phyloP scores from a whole-genome alignment of 1,139 yeast genomes.

The Sugiyamaella novakii region DNA sequence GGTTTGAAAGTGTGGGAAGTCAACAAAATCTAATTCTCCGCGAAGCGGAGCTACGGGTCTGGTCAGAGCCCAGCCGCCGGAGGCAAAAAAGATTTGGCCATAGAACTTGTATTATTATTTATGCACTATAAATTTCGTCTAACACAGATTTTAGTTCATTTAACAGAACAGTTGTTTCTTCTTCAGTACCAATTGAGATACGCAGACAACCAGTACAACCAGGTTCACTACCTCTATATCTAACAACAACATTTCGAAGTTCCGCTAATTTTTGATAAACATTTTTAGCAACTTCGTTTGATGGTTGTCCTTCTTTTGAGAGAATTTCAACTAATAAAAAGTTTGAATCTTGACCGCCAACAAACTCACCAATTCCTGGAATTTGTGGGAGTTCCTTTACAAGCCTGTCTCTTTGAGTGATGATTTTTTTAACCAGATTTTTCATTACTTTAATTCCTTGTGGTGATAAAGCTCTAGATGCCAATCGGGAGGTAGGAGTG shows the following conservation, averaged over 20 bases:
- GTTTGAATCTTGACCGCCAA: slow-evolving; percentile 90
- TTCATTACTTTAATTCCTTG: slow-evolving; percentile 65
- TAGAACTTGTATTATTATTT: not conserved
- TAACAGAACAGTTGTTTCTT: slow-evolving; percentile 66
- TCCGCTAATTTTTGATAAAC: slow-evolving; percentile 73
- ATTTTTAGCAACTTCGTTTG: slow-evolving; percentile 65
- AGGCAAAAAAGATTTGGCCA: not conserved
- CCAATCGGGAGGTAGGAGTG: slow-evolving; percentile 74
- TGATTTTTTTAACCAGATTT: slow-evolving; percentile 52
- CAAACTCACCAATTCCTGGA: slow-evolving; percentile 65
- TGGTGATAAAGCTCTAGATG: slow-evolving; percentile 66
- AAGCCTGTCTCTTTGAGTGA: slow-evolving; percentile 57
- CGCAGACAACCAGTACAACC: slow-evolving; percentile 88
- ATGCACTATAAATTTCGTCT: slow-evolving; percentile 32
- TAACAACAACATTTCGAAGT: slow-evolving; percentile 73
- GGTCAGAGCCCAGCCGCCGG: slow-evolving; percentile 12
- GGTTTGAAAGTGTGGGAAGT: slow-evolving; percentile 59
- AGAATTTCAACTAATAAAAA: slow-evolving; percentile 74
- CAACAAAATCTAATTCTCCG: not conserved
- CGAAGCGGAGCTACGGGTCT: slow-evolving; percentile 3
- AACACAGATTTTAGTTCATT: slow-evolving; percentile 51
- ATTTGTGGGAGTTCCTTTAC: slow-evolving; percentile 55
- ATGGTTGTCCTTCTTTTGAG: slow-evolving; percentile 61
- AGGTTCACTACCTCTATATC: slow-evolving; percentile 86
- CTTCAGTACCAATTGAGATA: slow-evolving; percentile 79